Evolutionary conservation across 495 filamentous ascomycete species (phyloP).

Genomic region (Aspergillus taichungensis): DNA sequence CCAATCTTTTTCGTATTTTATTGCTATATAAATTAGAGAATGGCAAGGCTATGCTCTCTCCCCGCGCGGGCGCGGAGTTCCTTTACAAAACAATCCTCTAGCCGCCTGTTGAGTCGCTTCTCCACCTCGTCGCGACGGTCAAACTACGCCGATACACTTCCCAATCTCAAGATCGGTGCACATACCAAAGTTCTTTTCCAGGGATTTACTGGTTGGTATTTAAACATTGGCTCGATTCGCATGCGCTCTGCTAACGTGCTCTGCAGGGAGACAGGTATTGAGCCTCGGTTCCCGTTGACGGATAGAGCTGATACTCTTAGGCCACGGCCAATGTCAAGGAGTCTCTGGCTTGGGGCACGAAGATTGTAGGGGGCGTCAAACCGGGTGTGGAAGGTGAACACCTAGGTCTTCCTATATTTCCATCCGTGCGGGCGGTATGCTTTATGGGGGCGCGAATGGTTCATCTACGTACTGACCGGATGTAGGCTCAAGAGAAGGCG

Average conservation of each 20-base stretch:
- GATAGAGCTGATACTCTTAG: conserved; percentile 18
- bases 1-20: background rate
- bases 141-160: conserved; percentile 56
- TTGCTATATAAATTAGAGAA: background rate
- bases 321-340: conserved; percentile 79
- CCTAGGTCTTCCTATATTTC: conserved; percentile 69
- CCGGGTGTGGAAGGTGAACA: conserved; percentile 71
- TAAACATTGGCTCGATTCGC: background rate
- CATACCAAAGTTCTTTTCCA: conserved; percentile 81
- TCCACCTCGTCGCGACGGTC: conserved; percentile 26
- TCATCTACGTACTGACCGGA: background rate
- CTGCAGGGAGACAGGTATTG: conserved; percentile 28
- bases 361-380: conserved; percentile 79
- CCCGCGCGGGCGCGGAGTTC: conserved; percentile 9
- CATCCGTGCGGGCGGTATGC: conserved; percentile 56
- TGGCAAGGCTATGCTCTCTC: conserved; percentile 10
- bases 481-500: conserved; percentile 61
- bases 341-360: conserved; percentile 76
- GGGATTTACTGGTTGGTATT: conserved; percentile 65
- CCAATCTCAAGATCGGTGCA: conserved; percentile 66
- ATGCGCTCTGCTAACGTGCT: conserved; percentile 6
- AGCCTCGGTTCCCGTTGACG: background rate
- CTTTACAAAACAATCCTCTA: conserved; percentile 1
- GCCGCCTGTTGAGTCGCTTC: conserved; percentile 21
- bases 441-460: background rate